phyloP scores from a whole-genome alignment of 495 filamentous ascomycete species.

The Melanomma pulvis-pyrius region DNA sequence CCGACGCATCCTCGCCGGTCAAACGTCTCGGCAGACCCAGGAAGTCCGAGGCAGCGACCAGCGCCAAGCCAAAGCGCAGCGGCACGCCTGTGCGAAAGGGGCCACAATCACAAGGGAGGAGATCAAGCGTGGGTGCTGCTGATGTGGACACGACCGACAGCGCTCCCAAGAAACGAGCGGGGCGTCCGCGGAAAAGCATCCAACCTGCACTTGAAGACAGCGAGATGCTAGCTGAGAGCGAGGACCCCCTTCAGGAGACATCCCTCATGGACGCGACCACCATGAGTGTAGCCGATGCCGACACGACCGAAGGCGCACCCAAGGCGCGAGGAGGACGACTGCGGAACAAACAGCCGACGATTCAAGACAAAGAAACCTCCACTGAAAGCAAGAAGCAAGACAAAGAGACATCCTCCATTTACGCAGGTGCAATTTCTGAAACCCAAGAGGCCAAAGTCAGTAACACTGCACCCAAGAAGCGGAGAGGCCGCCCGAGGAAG shows the following conservation, averaged over 20 bases:
- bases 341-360: neutral
- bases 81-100: conserved; percentile 37
- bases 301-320: too few relatives aligned
- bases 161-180: conserved; percentile 34
- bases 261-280: neutral
- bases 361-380: neutral
- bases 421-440: neutral
- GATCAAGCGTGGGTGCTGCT: neutral
- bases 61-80: conserved; percentile 37
- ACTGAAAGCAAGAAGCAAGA: neutral
- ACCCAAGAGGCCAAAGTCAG: neutral
- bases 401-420: neutral
- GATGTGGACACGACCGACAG: neutral
- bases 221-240: neutral
- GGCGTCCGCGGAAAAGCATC: conserved; percentile 35
- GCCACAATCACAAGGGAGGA: conserved; percentile 4
- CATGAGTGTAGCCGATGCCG: neutral
- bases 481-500: conserved; percentile 37
- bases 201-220: conserved; percentile 16
- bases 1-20: conserved; percentile 34
- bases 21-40: conserved; percentile 38
- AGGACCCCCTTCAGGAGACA: neutral
- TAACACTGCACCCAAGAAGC: conserved; percentile 29
- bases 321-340: neutral
- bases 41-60: conserved; percentile 24